Base-by-base conservation (phyloP, 1,284 basidiomycete species). In the Retiboletus flavoniger region DNA sequence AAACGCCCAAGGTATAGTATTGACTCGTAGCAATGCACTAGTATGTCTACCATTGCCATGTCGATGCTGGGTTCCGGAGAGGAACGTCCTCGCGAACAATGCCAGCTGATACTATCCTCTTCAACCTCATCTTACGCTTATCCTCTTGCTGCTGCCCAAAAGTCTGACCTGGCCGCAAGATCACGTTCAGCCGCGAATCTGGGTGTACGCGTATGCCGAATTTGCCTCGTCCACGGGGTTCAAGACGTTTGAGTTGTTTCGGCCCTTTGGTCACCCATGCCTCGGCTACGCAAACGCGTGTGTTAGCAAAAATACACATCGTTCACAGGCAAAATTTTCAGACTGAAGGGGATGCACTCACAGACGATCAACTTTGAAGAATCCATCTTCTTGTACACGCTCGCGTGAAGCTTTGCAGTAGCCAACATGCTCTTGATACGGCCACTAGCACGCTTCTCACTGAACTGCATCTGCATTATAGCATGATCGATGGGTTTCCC, bases 401-500 rank as follows among this genome's bases (percentile, higher is more conserved):
- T 74, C 0, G 95, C 96, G 67, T 96, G 92, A 65, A 94, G 85
- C 65, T 92, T 87, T 9, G 95, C 95, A 4, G 92, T 81, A 6
- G 84, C 87, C 44, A 98, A 79, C 79, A 95, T 95, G 62, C 87
- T 90, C 81, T 93, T 87, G 54, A 99, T 84, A 58, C 93, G 85
- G 43, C 78, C 82, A 54, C 91, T 88, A 10, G 91, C 92, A 14
- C 93, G 82, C 75, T 98, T 98, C 71, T 95, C 87, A 62, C 88
- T 91, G 72, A 98, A 97, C 69, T 91, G 84, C 90, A 98, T 96
- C 69, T 99, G 96, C 49, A 98, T 75, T 66, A 99, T 95, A 26
- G 96, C 95, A 67, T 90, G 87, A 74, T 98, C 95, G 55, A 96
- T 86, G 13, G 94, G 93, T 63, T 93, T 88, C 14, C 91, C 89